Evolutionary conservation across 768 basidiomycete species (phyloP), one percentile per base, ranked within the genome.

Genomic region (Leccinum pellstonianum): DNA sequence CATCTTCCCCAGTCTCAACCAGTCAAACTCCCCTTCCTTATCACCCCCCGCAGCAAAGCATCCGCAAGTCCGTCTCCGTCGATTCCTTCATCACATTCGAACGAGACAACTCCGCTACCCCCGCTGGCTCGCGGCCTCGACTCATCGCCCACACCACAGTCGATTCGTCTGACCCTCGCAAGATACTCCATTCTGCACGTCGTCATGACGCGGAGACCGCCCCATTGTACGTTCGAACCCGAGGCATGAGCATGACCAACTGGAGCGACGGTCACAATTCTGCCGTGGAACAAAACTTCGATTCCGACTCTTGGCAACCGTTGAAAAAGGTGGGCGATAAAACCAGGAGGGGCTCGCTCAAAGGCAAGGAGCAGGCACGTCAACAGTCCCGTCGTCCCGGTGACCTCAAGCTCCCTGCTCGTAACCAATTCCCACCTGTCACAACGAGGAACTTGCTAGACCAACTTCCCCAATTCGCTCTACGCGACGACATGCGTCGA

Each of bases 1-100:
- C 73, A 57, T 76, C 77, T 38, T 79, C 81, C 41, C 74, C 76
- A 55, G 66, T 68, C 61, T 47, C 56, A 55, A 35, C 46, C 29
- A 55, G 46, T 21, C 55, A 52, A 43, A 10, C 60, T 37, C 57
- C 59, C 19, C 54, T 49, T 4, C 14, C 58, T 53, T 70, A 68
- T 66, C 64, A 58, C 19, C 58, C 63, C 41, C 55, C 66, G 37
- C 70, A 71, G 56, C 67, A 66, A 57, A 70, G 68, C 60, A 81
- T 91, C 56, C 82, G 88, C 66, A 91, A 91, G 76, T 87, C 89
- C 29, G 74, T 88, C 60, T 91, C 90, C 21, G 88, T 86, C 60
- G 90, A 91, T 72, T 91, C 90, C 10, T 87, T 91, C 71, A 80
- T 83, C 52, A 77, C 76, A 37, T 77, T 77, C 67, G 73, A 74